Conservation (phyloP, 306 rosid species). For the Cyclanthera cordifolia region DNA sequence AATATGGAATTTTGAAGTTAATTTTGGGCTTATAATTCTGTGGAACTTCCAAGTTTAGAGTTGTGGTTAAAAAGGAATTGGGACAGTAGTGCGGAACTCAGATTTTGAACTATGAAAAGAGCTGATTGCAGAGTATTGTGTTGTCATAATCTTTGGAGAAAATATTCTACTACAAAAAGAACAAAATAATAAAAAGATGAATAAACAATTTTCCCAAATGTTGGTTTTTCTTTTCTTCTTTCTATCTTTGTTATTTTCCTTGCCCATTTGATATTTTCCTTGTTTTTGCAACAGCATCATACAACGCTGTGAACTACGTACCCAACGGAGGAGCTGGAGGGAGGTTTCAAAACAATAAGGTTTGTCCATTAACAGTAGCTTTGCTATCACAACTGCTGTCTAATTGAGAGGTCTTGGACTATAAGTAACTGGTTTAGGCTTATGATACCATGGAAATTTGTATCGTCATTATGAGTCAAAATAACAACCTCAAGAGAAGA, state of each 20-base stretch:
- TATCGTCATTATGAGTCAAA: neutral
- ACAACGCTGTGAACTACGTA: constrained; percentile 49
- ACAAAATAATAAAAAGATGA: neutral
- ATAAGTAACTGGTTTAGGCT: neutral
- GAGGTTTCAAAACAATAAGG: constrained; percentile 76
- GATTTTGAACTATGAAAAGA: neutral
- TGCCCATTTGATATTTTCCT: constrained; percentile 40
- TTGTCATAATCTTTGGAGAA: neutral
- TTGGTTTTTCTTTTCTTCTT: constrained; percentile 45
- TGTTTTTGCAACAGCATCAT: constrained; percentile 65
- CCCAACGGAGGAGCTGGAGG: constrained; percentile 69
- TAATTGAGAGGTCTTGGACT: constrained; percentile 1
- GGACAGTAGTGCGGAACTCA: neutral
- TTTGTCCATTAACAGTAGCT: constrained; percentile 25
- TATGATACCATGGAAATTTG: neutral
- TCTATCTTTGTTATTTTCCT: constrained; percentile 41
- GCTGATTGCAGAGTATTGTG: neutral
- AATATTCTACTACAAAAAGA: neutral
- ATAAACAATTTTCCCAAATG: constrained; percentile 9
- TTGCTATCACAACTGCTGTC: constrained; percentile 18
- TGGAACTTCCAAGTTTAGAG: neutral
- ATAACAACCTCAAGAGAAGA: no score
- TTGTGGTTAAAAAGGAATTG: neutral
- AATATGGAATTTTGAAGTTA: neutral
- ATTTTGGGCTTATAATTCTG: neutral